Conservation (phyloP, 2,329 filamentous ascomycete genomes). For the Scorias spongiosa region DNA sequence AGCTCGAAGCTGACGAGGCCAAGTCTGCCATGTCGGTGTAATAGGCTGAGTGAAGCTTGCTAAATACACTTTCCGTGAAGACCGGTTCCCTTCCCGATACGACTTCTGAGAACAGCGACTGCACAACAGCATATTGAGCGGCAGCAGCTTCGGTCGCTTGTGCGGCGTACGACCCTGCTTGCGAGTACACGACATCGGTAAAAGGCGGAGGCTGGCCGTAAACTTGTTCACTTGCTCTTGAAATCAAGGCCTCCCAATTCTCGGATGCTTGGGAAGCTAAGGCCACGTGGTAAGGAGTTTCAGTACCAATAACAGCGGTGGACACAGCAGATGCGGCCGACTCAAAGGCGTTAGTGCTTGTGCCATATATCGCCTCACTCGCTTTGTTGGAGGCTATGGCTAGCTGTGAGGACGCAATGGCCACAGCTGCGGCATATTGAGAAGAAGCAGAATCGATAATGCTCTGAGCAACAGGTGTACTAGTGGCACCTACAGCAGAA, state of each 20-base stretch:
- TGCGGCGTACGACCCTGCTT: slow-evolving; percentile 43
- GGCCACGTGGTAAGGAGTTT: slow-evolving; percentile 39
- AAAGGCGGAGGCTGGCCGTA: slow-evolving; percentile 49
- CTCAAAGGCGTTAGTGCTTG: slow-evolving; percentile 24
- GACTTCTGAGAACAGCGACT: slow-evolving; percentile 60
- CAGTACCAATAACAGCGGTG: slow-evolving; percentile 29
- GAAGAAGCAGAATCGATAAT: slow-evolving; percentile 16
- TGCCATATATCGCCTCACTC: slow-evolving; percentile 30
- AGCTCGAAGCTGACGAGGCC: slow-evolving; percentile 33
- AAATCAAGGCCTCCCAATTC: slow-evolving; percentile 49
- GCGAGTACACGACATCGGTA: slow-evolving; percentile 30
- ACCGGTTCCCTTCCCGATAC: slow-evolving; percentile 62
- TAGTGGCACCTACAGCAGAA: slow-evolving; percentile 8
- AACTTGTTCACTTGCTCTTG: slow-evolving; percentile 51
- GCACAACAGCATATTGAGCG: slow-evolving; percentile 54
- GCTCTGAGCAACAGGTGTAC: slow-evolving; percentile 13
- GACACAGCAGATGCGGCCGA: slow-evolving; percentile 29
- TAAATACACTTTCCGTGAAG: slow-evolving; percentile 68
- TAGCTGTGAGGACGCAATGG: slow-evolving; percentile 25
- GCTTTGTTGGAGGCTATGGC: slow-evolving; percentile 32
- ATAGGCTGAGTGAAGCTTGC: slow-evolving; percentile 55
- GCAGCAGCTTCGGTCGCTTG: slow-evolving; percentile 46
- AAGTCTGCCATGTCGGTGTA: slow-evolving; percentile 47
- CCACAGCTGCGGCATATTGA: slow-evolving; percentile 17
- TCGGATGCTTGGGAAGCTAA: slow-evolving; percentile 41